phyloP scores from a whole-genome alignment of 768 basidiomycete genomes.

The Austroboletus eburneus region DNA sequence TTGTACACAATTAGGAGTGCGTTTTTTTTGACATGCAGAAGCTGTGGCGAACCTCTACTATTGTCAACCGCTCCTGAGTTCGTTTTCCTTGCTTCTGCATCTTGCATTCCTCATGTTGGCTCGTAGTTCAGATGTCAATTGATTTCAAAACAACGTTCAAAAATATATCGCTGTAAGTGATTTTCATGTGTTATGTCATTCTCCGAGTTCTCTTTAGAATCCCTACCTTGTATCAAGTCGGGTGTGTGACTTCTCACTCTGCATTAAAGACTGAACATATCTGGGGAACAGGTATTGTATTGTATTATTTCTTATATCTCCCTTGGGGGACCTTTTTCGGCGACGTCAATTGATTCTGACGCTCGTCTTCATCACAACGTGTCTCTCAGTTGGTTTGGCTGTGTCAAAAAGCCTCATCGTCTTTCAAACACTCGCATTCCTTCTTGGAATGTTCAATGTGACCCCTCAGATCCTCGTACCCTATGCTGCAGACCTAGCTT shows the following conservation, averaged over 20 bases:
- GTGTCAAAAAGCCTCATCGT: constrained; percentile 29
- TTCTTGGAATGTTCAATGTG: constrained; percentile 38
- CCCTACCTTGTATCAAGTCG: constrained; percentile 62
- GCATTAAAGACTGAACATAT: background rate
- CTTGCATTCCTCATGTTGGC: background rate
- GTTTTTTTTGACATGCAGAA: constrained; percentile 8
- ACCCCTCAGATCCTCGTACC: constrained; percentile 38
- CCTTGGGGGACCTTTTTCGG: constrained; percentile 43
- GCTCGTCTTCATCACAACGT: constrained; percentile 29
- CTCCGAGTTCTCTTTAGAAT: constrained; percentile 35
- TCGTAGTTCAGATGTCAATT: constrained; percentile 30
- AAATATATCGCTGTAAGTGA: constrained; percentile 28
- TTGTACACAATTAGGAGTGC: background rate
- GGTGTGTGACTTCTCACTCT: constrained; percentile 35
- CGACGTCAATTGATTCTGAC: constrained; percentile 39
- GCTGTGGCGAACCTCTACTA: constrained; percentile 72
- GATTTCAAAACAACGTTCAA: constrained; percentile 33
- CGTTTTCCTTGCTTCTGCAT: constrained; percentile 12
- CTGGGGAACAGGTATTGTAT: constrained; percentile 5
- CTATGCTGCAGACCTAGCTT: constrained; percentile 42
- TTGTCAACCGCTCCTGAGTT: constrained; percentile 73
- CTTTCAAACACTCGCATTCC: constrained; percentile 35
- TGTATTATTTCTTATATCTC: constrained; percentile 41
- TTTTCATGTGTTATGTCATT: background rate
- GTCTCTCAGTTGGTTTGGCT: constrained; percentile 38